A percentile compares a stretch with the other conserved stretches of the same genome.
These are phyloP conservation scores for Xylaria sp. DNA, from an alignment of 2,329 filamentous ascomycete species.

Conservation along the genomic window DNA sequence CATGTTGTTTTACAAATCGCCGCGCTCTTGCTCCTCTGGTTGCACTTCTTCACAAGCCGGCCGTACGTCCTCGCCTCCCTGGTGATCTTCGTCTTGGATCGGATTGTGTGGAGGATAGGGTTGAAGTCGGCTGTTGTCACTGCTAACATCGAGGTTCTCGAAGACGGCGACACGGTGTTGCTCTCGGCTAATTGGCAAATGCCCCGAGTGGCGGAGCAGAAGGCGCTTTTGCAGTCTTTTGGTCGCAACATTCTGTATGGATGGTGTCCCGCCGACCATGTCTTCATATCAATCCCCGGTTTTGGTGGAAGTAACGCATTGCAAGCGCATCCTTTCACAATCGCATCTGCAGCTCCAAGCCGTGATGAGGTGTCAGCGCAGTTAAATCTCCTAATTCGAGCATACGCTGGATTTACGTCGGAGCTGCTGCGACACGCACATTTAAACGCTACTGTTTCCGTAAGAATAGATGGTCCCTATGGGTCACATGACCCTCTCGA, in stretches of 20 bases:
- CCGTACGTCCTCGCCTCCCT: slow-evolving; percentile 65
- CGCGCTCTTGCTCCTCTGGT: slow-evolving; percentile 66
- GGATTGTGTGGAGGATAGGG: slow-evolving; percentile 65
- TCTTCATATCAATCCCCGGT: slow-evolving; percentile 68
- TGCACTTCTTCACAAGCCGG: slow-evolving; percentile 64
- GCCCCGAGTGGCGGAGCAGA: slow-evolving; percentile 28
- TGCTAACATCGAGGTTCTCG: slow-evolving; percentile 62
- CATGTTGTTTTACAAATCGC: slow-evolving; percentile 67
- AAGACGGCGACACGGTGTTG: slow-evolving; percentile 66
- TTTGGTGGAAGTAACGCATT: slow-evolving; percentile 62
- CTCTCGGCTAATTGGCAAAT: slow-evolving; percentile 54
- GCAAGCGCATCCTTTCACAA: slow-evolving; percentile 74
- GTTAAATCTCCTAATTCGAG: slow-evolving; percentile 67
- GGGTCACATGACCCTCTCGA: slow-evolving; percentile 66
- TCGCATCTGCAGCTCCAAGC: slow-evolving; percentile 66
- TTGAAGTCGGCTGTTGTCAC: slow-evolving; percentile 59
- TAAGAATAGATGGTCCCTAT: slow-evolving; percentile 73
- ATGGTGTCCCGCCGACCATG: slow-evolving; percentile 70
- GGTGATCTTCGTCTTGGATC: slow-evolving; percentile 66
- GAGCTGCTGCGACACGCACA: slow-evolving; percentile 63
- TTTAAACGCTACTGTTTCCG: slow-evolving; percentile 53
- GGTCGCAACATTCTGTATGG: slow-evolving; percentile 56
- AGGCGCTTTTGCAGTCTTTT: slow-evolving; percentile 31
- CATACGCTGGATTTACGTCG: slow-evolving; percentile 67
- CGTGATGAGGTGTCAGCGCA: slow-evolving; percentile 47